Conservation (phyloP, 2,329 filamentous ascomycete genomes). For the Cylindrodendrum hubeiense region DNA sequence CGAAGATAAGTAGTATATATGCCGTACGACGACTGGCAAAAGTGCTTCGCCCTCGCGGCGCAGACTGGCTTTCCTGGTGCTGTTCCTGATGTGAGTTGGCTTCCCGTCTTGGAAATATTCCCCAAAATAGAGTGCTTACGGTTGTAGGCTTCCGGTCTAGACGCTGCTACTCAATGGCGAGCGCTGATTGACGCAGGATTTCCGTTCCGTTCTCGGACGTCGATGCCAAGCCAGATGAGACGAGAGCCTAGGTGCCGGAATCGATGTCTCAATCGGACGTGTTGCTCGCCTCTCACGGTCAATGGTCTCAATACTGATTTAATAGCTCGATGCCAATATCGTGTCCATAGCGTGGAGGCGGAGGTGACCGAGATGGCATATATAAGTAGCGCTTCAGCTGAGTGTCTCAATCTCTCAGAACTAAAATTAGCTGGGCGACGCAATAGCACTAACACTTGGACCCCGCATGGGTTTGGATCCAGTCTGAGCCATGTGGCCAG, state of each 20-base stretch:
- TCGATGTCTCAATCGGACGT: slow-evolving; percentile 13
- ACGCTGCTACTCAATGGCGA: neutral
- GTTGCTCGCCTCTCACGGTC: neutral
- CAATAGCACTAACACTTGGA: slow-evolving; percentile 28
- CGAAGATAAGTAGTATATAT: slow-evolving; percentile 1
- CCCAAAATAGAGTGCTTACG: neutral
- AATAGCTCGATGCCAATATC: slow-evolving; percentile 3
- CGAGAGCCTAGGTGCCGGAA: neutral
- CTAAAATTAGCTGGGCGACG: slow-evolving; percentile 39
- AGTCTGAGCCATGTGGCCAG: slow-evolving; percentile 11
- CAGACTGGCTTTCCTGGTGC: neutral
- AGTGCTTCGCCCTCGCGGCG: neutral
- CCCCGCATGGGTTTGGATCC: slow-evolving; percentile 29
- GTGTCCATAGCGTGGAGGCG: neutral
- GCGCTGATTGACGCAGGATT: neutral
- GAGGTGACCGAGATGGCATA: slow-evolving; percentile 19
- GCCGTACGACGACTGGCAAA: slow-evolving; percentile 8
- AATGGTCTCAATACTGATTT: slow-evolving; percentile 2
- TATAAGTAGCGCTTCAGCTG: slow-evolving; percentile 26
- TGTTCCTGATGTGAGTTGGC: neutral
- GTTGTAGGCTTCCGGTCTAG: neutral
- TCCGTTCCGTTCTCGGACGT: neutral
- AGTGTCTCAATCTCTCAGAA: slow-evolving; percentile 29
- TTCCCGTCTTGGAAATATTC: neutral
- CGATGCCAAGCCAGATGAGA: neutral